phyloP scores from a whole-genome alignment of 1,139 yeast genomes.

The Candida gigantensis region DNA sequence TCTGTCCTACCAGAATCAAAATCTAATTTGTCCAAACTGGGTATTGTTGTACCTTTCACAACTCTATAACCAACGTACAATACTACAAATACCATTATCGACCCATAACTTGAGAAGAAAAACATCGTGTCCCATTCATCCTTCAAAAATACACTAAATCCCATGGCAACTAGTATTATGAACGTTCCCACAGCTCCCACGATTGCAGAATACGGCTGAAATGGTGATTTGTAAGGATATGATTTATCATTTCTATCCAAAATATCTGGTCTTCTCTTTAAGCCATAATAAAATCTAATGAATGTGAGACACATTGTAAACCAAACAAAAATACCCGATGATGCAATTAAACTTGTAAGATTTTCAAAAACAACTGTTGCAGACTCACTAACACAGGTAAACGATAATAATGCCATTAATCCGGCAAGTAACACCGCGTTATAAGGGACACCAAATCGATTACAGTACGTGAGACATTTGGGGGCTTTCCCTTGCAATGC shows the following conservation, averaged over 20 bases:
- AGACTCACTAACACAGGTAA: conserved; percentile 55
- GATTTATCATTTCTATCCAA: conserved; percentile 60
- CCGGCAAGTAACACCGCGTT: conserved; percentile 65
- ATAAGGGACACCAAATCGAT: conserved; percentile 71
- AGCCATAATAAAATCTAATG: conserved; percentile 68
- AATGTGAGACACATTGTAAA: conserved; percentile 77
- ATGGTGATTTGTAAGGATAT: conserved; percentile 77
- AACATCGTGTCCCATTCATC: conserved; percentile 64
- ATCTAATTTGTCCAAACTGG: conserved; percentile 67
- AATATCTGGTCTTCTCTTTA: conserved; percentile 66
- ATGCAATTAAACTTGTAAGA: conserved; percentile 62
- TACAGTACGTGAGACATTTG: conserved; percentile 56
- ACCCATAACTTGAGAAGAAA: conserved; percentile 70
- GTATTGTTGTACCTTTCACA: conserved; percentile 55
- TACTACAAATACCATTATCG: conserved; percentile 53
- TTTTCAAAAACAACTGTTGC: conserved; percentile 69
- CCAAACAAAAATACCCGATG: conserved; percentile 79
- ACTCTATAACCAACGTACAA: conserved; percentile 59
- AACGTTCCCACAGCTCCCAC: conserved; percentile 62
- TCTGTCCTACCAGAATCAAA: conserved; percentile 80
- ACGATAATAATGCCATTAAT: conserved; percentile 60
- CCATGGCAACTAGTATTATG: conserved; percentile 61
- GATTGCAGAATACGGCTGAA: conserved; percentile 75
- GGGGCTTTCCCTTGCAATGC: conserved; percentile 75
- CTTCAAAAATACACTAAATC: conserved; percentile 64